phyloP scores from a whole-genome alignment of 768 basidiomycete genomes.

The Trametes sanguinea region DNA sequence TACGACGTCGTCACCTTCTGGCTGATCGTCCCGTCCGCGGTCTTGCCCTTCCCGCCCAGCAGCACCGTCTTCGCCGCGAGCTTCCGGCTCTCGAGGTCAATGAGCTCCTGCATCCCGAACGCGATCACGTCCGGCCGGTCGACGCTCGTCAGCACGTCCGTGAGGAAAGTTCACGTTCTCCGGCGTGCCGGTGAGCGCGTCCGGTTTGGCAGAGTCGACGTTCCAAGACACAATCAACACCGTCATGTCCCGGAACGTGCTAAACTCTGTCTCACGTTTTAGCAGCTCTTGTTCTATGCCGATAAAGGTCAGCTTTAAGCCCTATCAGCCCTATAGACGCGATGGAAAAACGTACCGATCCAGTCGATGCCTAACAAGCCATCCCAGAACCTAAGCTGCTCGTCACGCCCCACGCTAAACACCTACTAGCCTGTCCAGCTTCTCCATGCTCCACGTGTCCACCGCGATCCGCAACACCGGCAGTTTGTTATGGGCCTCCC shows the following conservation, averaged over 20 bases:
- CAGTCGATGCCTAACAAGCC: constrained; percentile 82
- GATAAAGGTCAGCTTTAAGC: background rate
- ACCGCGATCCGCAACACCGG: constrained; percentile 67
- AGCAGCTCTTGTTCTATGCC: constrained; percentile 69
- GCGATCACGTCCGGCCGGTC: constrained; percentile 85
- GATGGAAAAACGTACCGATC: constrained; percentile 63
- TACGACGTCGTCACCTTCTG: constrained; percentile 88
- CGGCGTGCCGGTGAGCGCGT: constrained; percentile 60
- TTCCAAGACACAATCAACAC: constrained; percentile 92
- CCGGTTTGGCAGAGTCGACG: constrained; percentile 84
- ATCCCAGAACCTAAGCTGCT: constrained; percentile 82
- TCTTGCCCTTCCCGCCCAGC: constrained; percentile 72
- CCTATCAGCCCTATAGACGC: background rate
- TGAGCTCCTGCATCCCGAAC: constrained; percentile 95
- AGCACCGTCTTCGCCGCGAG: constrained; percentile 92
- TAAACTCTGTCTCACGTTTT: constrained; percentile 75
- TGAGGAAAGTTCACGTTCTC: constrained; percentile 86
- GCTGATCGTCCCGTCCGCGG: constrained; percentile 57
- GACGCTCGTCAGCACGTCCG: constrained; percentile 70
- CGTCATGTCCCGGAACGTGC: constrained; percentile 74
- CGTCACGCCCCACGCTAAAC: constrained; percentile 74
- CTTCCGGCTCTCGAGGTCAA: constrained; percentile 91
- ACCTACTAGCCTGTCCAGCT: constrained; percentile 68
- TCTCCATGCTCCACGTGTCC: constrained; percentile 75
- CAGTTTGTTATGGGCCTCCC: constrained; percentile 75